Evolutionary conservation across 805 yeast genomes (phyloP).

Genomic region (Spathaspora arborariae): DNA sequence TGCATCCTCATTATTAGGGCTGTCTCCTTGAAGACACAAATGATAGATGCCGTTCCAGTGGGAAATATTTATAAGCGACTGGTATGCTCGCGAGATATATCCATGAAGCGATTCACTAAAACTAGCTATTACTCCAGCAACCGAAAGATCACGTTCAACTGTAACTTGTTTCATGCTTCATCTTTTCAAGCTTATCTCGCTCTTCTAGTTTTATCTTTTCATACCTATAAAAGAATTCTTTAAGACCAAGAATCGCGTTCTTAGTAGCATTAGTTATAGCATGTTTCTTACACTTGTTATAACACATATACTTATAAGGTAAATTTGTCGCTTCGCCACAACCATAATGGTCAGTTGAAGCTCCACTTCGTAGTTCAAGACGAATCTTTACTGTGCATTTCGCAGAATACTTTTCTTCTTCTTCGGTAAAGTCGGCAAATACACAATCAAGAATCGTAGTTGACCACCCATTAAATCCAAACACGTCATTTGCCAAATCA

Average conservation of each 20-base stretch:
- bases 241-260: conserved; percentile 28
- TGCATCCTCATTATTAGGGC: too few species aligned
- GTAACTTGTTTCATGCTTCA: too few species aligned
- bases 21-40: too few species aligned
- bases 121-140: too few species aligned
- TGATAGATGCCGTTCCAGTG: too few species aligned
- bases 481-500: conserved; percentile 45
- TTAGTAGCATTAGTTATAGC: conserved; percentile 46
- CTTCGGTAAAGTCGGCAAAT: conserved; percentile 18
- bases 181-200: neutral
- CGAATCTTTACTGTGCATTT: conserved; percentile 27
- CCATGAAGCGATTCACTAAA: too few species aligned
- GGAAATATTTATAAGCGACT: too few species aligned
- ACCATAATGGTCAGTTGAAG: conserved; percentile 36
- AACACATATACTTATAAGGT: conserved; percentile 32
- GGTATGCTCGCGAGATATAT: too few species aligned
- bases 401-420: conserved; percentile 18
- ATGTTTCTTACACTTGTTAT: conserved; percentile 42
- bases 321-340: conserved; percentile 30
- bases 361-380: conserved; percentile 43
- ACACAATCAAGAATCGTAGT: conserved; percentile 31
- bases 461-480: conserved; percentile 60
- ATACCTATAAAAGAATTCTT: conserved; percentile 8
- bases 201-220: conserved; percentile 4
- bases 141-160: too few species aligned